phyloP scores from a whole-genome alignment of 208 protist genomes.

The Crithidia brevicula region DNA sequence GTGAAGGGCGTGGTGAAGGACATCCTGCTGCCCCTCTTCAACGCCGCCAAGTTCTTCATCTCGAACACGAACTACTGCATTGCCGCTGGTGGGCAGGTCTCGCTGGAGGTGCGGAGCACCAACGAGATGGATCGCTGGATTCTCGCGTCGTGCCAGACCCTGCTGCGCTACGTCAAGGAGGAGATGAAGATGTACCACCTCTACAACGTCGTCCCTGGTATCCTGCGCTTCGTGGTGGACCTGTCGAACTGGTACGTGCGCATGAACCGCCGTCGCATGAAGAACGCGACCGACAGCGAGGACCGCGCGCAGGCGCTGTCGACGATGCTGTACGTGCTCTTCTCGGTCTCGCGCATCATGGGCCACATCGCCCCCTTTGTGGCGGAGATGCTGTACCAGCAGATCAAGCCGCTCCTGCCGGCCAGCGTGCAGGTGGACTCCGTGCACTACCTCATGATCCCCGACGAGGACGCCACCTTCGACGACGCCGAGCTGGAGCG shows the following conservation, averaged over 20 bases:
- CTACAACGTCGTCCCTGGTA: constrained; percentile 98
- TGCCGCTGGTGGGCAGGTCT: constrained; percentile 48
- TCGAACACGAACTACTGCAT: constrained; percentile 92
- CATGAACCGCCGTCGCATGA: constrained; percentile 97
- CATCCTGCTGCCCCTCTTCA: constrained; percentile 99
- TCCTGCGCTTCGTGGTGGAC: constrained; percentile 97
- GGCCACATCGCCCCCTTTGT: constrained; percentile 99
- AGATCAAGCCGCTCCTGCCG: constrained; percentile 93
- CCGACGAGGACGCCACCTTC: constrained; percentile 70
- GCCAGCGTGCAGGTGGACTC: constrained; percentile 79
- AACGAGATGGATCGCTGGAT: constrained; percentile 99
- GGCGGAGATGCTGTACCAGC: constrained; percentile 98
- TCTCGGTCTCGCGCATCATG: constrained; percentile 91
- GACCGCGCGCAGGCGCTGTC: constrained; percentile 85
- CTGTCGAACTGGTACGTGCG: constrained; percentile 99
- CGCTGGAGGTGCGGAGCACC: constrained; percentile 62
- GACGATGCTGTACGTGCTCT: constrained; percentile 95
- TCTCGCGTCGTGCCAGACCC: constrained; percentile 90
- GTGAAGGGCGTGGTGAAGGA: constrained; percentile 98
- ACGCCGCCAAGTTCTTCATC: constrained; percentile 98
- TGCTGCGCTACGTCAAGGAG: constrained; percentile 95
- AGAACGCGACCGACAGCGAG: constrained; percentile 74
- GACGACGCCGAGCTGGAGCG: constrained; percentile 78
- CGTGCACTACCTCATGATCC: constrained; percentile 95
- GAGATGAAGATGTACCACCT: constrained; percentile 98